Base-by-base conservation (phyloP, 768 basidiomycete genomes). In the Suillus hirtellus region DNA sequence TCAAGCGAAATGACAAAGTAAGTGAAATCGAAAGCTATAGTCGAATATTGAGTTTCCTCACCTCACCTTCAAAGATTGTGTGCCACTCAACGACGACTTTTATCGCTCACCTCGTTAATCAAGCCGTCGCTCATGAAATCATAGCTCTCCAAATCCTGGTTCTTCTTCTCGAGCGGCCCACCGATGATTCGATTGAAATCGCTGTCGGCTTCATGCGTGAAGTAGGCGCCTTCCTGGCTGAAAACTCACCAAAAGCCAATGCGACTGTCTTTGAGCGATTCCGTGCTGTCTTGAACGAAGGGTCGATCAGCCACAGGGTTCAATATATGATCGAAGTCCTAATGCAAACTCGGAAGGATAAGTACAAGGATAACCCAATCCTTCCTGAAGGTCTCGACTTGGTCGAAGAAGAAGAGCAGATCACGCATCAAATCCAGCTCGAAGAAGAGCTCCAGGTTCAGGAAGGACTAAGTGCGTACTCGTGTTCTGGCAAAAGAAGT, bases 271-370 rank as follows among this genome's bases (percentile, higher is more conserved):
- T 89, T 73, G 97, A 99, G 75, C 92, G 96, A 27, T 98, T 99
- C 86, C 90, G 97, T 53, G 93, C 94, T 1, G 95, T 98, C 10
- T 80, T 99, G 40, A 97, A 99, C 76, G 97, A 99, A 75, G 95
- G 95, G 31, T 80, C 84, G 50, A 96, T 99, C 75, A 95, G 93
- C 71, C 95, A 99, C 69, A 88, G 97, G 68, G 93, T 96, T 35
- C 97, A 99, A 73, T 99, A 98, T 78, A 98, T 98, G 97, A 94
- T 99, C 68, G 97, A 99, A 78, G 97, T 99, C 3, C 82, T 99
- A 54, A 99, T 99, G 93, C 97, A 99, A 77, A 93, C 97, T 9
- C 84, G 97, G 68, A 98, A 97, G 80, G 97, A 99, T 81, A 96
- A 95, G 77, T 99, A 93, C 83, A 99, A 99, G 83, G 97, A 99